Evolutionary conservation across 441 rosid species (phyloP), one percentile per base, ranked within the genome.

Genomic region (Aquilaria agallochum): DNA sequence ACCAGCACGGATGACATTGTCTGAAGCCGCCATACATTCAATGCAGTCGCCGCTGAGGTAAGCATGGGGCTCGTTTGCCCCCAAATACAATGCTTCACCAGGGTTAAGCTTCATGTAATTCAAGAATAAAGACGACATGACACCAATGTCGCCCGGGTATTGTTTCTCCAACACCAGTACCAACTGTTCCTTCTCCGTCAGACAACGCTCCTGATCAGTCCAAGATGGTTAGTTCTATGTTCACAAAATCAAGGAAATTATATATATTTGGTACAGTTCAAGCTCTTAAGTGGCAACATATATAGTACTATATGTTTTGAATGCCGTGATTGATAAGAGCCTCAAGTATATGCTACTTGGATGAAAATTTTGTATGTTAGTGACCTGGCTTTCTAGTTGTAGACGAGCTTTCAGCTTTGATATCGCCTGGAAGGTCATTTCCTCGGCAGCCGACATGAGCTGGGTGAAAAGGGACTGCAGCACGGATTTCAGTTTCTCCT

Each of bases 1-100:
- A 62, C 83, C 83, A 56, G 80, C 80, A 12, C 78, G 77, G 44
- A 76, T 76, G 9, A 74, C 76, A 5, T 77, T 74, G 60, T 76
- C 74, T 9, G 79, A 74, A 55, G 78, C 53, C 2, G 73, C 74
- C 76, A 78, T 78, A 56, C 80, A 75, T 60, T 78, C 80, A 0
- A 78, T 50, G 70, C 83, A 79, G 52, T 79, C 83, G 0, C 83
- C 83, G 5, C 30, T 62, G 15, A 79, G 56, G 33, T 79, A 79
- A 27, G 80, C 83, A 5, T 79, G 80, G 8, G 78, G 83, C 49
- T 76, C 78, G 9, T 76, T 65, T 0, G 80, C 74, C 5, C 76
- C 78, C 27, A 76, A 44, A 55, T 62, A 70, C 66, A 79, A 53
- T 62, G 83, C 83, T 50, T 79, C 78, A 12, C 78, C 80, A 0